phyloP scores from a whole-genome alignment of 768 basidiomycete species.

The Leccinum olivaceopallidum region DNA sequence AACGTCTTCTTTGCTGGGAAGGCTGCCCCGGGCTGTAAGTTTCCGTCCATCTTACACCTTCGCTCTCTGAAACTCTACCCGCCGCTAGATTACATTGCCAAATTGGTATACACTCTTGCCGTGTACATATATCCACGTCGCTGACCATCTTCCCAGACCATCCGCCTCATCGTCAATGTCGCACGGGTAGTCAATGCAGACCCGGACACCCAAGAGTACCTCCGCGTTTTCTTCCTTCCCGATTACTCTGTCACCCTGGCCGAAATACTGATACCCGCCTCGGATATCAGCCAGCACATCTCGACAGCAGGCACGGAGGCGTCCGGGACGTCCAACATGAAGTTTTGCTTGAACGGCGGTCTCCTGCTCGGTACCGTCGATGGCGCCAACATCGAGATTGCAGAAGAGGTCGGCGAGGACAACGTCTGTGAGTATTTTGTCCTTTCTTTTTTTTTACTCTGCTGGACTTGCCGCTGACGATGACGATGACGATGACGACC shows the following conservation, averaged over 20 bases:
- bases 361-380: slow-evolving; percentile 89
- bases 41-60: not conserved
- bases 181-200: slow-evolving; percentile 69
- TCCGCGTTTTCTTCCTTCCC: slow-evolving; percentile 92
- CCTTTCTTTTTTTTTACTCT: not conserved
- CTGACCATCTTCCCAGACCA: slow-evolving; percentile 52
- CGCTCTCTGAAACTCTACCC: slow-evolving; percentile 6
- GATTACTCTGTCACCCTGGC: slow-evolving; percentile 90
- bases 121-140: not conserved
- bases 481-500: not conserved
- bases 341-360: slow-evolving; percentile 90
- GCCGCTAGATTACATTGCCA: slow-evolving; percentile 80
- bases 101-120: slow-evolving; percentile 52
- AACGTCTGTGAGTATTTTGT: slow-evolving; percentile 65
- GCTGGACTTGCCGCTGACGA: not conserved
- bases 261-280: slow-evolving; percentile 86
- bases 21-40: slow-evolving; percentile 88
- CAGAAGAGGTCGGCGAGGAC: slow-evolving; percentile 90
- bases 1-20: slow-evolving; percentile 99
- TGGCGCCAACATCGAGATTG: slow-evolving; percentile 96
- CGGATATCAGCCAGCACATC: slow-evolving; percentile 95
- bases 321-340: slow-evolving; percentile 82
- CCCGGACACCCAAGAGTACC: slow-evolving; percentile 82
- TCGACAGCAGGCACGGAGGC: slow-evolving; percentile 96
- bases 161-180: slow-evolving; percentile 92